These are phyloP conservation scores for Malassezia restricta DNA, from an alignment of 1,284 basidiomycete species.

Conservation along the genomic window DNA sequence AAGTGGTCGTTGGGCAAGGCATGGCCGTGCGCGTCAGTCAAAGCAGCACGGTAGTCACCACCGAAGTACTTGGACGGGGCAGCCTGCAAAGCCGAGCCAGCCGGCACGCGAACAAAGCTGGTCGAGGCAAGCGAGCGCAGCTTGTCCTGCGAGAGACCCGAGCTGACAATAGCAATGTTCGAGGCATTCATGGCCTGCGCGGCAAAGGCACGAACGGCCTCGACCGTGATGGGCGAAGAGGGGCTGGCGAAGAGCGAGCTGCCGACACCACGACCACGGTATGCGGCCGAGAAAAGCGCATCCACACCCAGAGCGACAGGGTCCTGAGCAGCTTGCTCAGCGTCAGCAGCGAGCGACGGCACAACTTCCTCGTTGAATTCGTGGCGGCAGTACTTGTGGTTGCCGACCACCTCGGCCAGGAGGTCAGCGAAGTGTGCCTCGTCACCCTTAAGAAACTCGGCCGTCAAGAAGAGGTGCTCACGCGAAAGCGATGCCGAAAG, in stretches of 20 bases:
- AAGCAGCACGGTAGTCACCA: conserved; percentile 38
- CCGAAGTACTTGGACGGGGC: conserved; percentile 41
- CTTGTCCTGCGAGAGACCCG: conserved; percentile 29
- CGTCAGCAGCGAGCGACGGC: conserved; percentile 33
- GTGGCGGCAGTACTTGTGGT: conserved; percentile 32
- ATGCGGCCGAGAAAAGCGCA: conserved; percentile 37
- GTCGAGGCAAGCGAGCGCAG: conserved; percentile 29
- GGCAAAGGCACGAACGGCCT: conserved; percentile 32
- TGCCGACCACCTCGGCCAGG: conserved; percentile 36
- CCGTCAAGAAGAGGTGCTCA: conserved; percentile 81
- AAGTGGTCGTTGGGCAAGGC: conserved; percentile 33
- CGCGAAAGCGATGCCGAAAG: conserved; percentile 72
- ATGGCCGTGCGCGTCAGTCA: conserved; percentile 32
- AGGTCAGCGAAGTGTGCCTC: conserved; percentile 53
- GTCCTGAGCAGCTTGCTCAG: conserved; percentile 27
- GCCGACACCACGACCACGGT: conserved; percentile 38
- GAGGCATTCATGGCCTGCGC: conserved; percentile 18
- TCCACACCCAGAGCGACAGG: conserved; percentile 35
- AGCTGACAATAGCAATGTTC: conserved; percentile 42
- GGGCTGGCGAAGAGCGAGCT: conserved; percentile 41
- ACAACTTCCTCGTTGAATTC: conserved; percentile 44
- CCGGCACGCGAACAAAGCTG: conserved; percentile 27
- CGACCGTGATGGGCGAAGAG: conserved; percentile 30
- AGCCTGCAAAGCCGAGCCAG: conserved; percentile 17
- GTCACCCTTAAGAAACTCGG: conserved; percentile 88